Base-by-base conservation (phyloP, 768 basidiomycete species). In the Mycena amicta region DNA sequence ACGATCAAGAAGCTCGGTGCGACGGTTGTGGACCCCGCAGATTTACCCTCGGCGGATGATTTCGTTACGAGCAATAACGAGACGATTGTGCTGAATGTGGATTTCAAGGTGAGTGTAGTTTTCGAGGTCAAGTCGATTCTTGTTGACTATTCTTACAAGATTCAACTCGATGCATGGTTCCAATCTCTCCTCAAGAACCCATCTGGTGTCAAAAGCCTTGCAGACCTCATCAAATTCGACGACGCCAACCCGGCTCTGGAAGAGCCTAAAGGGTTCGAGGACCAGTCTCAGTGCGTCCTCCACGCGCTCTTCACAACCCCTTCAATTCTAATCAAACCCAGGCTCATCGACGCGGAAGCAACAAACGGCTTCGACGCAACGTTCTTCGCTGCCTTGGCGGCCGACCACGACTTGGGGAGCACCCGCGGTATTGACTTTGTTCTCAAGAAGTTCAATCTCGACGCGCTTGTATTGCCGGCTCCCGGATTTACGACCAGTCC, bases 21-120 rank as follows among this genome's bases (percentile, higher is more conserved):
- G 2, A 77, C 79, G 1, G 73, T 89, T 4, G 75, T 88, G 5
- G 87, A 89, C 65, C 84, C 85, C 0, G 83, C 84, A 1, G 83
- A 87, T 57, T 71, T 88, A 12, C 79, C 84, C 0, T 80, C 81
- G 22, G 81, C 80, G 2, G 74, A 78, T 1, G 83, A 83, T 57
- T 77, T 84, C 8, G 60, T 75, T 18, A 57, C 61, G 2, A 80
- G 80, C 0, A 76, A 79, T 23, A 82, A 84, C 54, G 85, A 88
- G 67, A 80, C 74, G 0, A 67, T 82, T 15, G 85, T 87, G 2
- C 60, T 84, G 25, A 64, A 72, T 11, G 71, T 74, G 0, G 86
- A 88, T 62, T 83, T 88, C 71, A 88, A 86, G 77, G 86, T 81
- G 50, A 41, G 67, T 52, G n/a, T 50, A 12, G 18, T 12, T 22